Base-by-base conservation (phyloP, 1,284 basidiomycete species). In the Volvariella surrecta region DNA sequence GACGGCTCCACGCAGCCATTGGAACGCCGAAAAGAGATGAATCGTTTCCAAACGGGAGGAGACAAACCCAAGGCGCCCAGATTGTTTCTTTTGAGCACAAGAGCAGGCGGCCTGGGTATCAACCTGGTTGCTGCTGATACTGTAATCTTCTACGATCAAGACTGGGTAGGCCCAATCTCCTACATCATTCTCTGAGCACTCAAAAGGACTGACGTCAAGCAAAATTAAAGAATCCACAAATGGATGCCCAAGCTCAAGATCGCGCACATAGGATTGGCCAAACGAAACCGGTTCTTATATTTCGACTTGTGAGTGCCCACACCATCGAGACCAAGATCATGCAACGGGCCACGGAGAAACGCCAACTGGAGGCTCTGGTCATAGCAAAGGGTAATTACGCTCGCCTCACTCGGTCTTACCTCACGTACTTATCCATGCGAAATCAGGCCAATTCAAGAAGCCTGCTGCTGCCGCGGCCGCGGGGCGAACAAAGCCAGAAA, bases 161-260 rank as follows among this genome's bases (percentile, higher is more conserved):
- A 96, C 58, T 95, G 93, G 92, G 87, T 89, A 58, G 48, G 75
- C 66, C 21, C 30, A 13, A 15, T 31, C n/a, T n/a, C n/a, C n/a
- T 13, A 10, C 39, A 37, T 32, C 1, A 31, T 28, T 11, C 35
- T 42, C 32, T 40, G 40, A 37, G 51, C 32, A 43, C 11, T 42
- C 21, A 4, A 10, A n/a, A 31, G 40, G 19, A 32, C 3, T 28
- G 49, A 51, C 24, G 47, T 32, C 34, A 22, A 37, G 34, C 28
- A 10, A 24, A 40, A 19, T 11, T 35, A 3, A 51, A 90, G 89
- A 97, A 93, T 56, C 94, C 94, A 0, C 91, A 95, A 67, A 92
- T 94, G 82, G 95, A 99, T 52, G 70, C 92, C 3, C 94, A 99
- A 62, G 95, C 95, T 0, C 91, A 95, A 60, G 95, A 96, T 57